Evolutionary conservation across 768 basidiomycete species (phyloP), one percentile per base, ranked within the genome.

Genomic region (Austroboletus eburneus): DNA sequence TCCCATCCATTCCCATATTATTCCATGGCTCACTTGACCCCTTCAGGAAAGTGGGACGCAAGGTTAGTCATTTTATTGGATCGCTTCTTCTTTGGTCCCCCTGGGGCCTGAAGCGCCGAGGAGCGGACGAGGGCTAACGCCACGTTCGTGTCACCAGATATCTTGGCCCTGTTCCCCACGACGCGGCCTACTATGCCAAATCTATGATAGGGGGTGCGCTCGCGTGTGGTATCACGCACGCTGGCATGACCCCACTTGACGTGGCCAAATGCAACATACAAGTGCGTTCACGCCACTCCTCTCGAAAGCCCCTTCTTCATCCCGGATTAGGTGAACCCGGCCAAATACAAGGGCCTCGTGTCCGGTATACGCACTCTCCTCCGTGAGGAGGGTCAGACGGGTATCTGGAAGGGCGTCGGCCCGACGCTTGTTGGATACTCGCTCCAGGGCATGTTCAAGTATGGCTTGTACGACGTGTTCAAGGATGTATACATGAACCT

Each of bases 391-490:
- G 89, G 93, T 59, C 69, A 82, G 50, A 80, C 68, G 30, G 94
- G 91, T 68, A 81, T 96, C 69, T 87, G 92, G 83, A 97, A 95
- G 70, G 94, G 94, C 61, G 74, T 96, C 64, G 89, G 89, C 30
- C 94, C 94, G 44, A 97, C 94, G 49, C 75, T 92, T 52, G 75
- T 95, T 69, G 92, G 94, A 54, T 94, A 94, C 76, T 90, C 91
- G 9, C 78, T 92, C 60, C 94, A 96, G 73, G 94, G 94, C 66
- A 85, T 93, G 81, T 92, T 95, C 86, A 97, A 97, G 73, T 96
- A 91, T 69, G 94, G 94, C 74, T 88, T 94, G 67, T 96, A 96
- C 69, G 93, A 97, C 72, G 68, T 87, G 63, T 97, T 94, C 87
- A 97, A 95, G 78, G 93, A 96, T 68, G 48, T 63, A 53, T 94